Evolutionary conservation across 768 basidiomycete genomes (phyloP).

Genomic region (Pulveroboletus sp.): DNA sequence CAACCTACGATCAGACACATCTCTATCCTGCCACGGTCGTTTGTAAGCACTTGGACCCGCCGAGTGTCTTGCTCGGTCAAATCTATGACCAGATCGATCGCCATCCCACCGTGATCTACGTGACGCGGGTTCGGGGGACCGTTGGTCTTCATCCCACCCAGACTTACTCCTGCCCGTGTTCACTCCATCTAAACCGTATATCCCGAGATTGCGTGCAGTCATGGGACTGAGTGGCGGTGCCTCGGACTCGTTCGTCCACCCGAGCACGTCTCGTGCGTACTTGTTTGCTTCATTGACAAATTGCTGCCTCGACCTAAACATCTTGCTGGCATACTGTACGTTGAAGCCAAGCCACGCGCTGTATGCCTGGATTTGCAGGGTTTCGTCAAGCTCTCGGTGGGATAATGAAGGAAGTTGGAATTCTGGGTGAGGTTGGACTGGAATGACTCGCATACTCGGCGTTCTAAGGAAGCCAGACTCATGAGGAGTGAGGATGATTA

Average conservation of each 20-base stretch:
- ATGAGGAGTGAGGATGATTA: constrained; percentile 48
- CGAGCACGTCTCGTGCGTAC: constrained; percentile 34
- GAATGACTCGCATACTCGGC: constrained; percentile 37
- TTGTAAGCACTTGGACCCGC: constrained; percentile 1
- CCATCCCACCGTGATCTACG: constrained; percentile 4
- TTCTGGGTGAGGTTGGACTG: constrained; percentile 32
- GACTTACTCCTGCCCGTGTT: constrained; percentile 8
- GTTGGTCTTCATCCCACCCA: neutral
- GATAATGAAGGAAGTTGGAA: constrained; percentile 26
- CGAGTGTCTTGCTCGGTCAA: neutral
- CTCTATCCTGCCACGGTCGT: constrained; percentile 1
- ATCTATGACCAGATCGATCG: neutral
- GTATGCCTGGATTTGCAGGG: constrained; percentile 48
- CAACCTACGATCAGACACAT: neutral
- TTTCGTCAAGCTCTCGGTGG: constrained; percentile 26
- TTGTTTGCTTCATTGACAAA: constrained; percentile 39
- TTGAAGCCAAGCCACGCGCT: constrained; percentile 57
- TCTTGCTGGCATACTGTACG: constrained; percentile 33
- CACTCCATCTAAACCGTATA: constrained; percentile 35
- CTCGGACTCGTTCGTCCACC: constrained; percentile 32
- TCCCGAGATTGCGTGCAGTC: constrained; percentile 48
- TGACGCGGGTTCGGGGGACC: constrained; percentile 1
- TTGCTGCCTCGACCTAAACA: constrained; percentile 36
- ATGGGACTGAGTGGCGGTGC: constrained; percentile 38
- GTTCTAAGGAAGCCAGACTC: constrained; percentile 47